Evolutionary conservation across 2,329 filamentous ascomycete species (phyloP), one percentile per base, ranked within the genome.

Genomic region (Diaporthe citri): DNA sequence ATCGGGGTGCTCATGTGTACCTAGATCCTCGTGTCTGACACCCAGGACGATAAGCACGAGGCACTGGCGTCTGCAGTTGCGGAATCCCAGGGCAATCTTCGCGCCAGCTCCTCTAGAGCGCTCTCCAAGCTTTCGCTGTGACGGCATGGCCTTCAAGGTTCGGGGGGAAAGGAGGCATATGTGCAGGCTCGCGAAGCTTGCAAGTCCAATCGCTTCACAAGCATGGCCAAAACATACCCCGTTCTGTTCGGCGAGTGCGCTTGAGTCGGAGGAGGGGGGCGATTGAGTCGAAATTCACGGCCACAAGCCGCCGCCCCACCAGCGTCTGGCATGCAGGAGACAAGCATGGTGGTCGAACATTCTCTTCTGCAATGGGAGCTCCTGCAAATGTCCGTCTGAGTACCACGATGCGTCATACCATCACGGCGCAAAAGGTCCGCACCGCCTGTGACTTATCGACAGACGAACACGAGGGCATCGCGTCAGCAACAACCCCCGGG

Each of bases 381-480:
- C 64, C 64, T 69, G 48, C 34, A 22, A 12, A 69, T 41, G n/a
- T 28, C 46, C 48, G 46, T 39, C 22, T 15, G 62, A 36, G 34
- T 64, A 15, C 28, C 8, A 55, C 4, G 48, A 41, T 55, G 15
- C 15, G 55, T 15, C n/a, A 48, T 22, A 55, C 4, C 28, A 9
- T 52, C 5, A 17, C 46, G 34, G 34, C 31, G 34, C 3, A 13
- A 7, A 55, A 55, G 48, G 48, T 41, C 46, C 46, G 48, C 64
- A 28, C 48, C n/a, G 64, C 46, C 48, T 41, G 48, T 28, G 31
- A 69, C 64, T 69, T 28, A 55, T 41, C 46, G 64, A 6, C 17
- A 25, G 48, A 31, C 64, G 48, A 69, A 69, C 48, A 69, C 64
- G 64, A 69, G 48, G 34, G 34, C 48, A 55, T 55, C 48, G 48